These are phyloP conservation scores for Noccaea caerulescens DNA, from an alignment of 345 rosid genomes.

Conservation along the genomic window DNA sequence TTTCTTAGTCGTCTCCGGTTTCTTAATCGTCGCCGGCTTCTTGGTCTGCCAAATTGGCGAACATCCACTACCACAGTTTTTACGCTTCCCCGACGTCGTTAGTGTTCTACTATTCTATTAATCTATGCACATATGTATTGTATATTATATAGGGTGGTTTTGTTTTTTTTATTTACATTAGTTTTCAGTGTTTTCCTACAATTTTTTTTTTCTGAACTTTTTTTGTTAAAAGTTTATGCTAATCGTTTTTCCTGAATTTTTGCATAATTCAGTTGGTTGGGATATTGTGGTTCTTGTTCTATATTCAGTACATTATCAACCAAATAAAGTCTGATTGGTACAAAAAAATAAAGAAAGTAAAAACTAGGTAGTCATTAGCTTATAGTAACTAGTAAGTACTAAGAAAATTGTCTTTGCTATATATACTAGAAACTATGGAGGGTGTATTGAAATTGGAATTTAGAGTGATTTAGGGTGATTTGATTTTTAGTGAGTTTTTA, in stretches of 20 bases:
- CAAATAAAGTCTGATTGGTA: neutral
- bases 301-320: too few relatives aligned
- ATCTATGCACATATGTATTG: neutral
- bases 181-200: neutral
- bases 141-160: neutral
- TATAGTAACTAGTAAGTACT: too few relatives aligned
- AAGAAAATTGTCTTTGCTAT: neutral
- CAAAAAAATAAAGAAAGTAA: neutral
- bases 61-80: conserved; percentile 1
- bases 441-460: too few relatives aligned
- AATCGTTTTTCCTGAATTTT: neutral
- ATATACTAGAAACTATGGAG: too few relatives aligned
- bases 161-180: neutral
- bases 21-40: conserved; percentile 1
- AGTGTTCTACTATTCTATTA: conserved; percentile 1
- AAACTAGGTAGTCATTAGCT: too few relatives aligned
- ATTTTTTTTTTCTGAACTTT: too few relatives aligned
- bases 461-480: too few relatives aligned
- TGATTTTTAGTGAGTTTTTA: too few relatives aligned
- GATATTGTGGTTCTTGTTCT: neutral
- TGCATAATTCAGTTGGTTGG: too few relatives aligned
- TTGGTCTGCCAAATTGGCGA: conserved; percentile 12
- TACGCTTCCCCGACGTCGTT: conserved; percentile 12
- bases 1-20: conserved; percentile 11
- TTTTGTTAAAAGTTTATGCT: neutral